These are phyloP conservation scores for Paramecium tetraurelia DNA, from an alignment of 73 alveolate species.

Conservation along the genomic window DNA sequence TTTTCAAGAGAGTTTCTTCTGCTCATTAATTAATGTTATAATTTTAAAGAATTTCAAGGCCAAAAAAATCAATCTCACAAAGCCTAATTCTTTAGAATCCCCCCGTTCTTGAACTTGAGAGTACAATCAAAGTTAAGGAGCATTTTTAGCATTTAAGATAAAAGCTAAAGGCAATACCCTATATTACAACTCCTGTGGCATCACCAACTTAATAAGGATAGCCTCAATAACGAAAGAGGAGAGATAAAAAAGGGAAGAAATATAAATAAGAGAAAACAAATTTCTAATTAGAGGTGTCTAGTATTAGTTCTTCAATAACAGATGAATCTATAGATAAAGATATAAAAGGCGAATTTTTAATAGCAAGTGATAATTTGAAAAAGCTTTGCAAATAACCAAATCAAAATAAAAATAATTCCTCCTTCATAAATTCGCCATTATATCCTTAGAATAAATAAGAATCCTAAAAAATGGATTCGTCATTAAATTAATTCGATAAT, in stretches of 20 bases:
- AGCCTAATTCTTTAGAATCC: not conserved
- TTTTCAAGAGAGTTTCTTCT: not conserved
- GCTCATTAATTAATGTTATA: slow-evolving; percentile 22
- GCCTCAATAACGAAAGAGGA: not conserved
- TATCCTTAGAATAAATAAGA: not conserved
- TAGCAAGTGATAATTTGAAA: not conserved
- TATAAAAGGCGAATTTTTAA: not conserved
- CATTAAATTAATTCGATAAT: not conserved
- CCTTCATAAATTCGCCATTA: not conserved
- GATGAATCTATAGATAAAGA: not conserved
- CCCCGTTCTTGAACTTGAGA: not conserved
- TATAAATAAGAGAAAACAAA: not conserved
- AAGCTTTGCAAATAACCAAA: not conserved
- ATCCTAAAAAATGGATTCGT: not conserved
- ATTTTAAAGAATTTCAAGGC: not conserved
- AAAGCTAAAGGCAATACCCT: not conserved
- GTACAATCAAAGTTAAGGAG: not conserved
- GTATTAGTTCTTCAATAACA: not conserved
- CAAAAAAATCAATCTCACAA: not conserved
- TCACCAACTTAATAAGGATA: not conserved
- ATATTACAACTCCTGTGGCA: not conserved
- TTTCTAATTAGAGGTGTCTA: not conserved
- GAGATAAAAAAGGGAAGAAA: not conserved
- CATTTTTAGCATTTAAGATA: not conserved
- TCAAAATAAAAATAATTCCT: not conserved